Conservation (phyloP, 345 rosid genomes). For the Angophora floribunda region DNA sequence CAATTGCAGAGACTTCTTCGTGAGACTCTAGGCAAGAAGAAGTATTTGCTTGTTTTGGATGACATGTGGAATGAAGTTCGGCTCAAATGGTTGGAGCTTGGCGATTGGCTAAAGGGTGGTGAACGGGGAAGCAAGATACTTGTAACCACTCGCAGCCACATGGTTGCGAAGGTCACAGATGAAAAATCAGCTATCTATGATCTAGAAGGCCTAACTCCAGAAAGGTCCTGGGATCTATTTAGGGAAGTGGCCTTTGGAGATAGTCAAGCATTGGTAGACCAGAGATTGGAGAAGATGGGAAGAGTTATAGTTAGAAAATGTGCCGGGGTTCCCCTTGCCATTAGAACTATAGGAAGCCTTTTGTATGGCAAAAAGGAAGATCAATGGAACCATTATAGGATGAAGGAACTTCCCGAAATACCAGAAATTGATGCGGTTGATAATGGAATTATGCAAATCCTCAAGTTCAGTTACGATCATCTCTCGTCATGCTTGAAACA, state of each 20-base stretch:
- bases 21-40: background rate
- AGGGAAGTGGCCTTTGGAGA: background rate
- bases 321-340: no score
- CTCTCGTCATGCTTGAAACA: no score
- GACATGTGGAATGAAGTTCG: background rate
- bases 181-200: fast-evolving
- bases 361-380: no score
- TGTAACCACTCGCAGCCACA: background rate
- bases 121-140: background rate
- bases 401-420: no score
- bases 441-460: no score
- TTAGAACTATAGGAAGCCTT: no score
- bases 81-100: fast-evolving
- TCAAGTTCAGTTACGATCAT: fast-evolving
- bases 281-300: no score
- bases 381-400: fast-evolving
- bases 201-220: fast-evolving
- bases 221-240: fast-evolving
- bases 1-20: background rate
- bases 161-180: fast-evolving
- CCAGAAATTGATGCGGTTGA: no score
- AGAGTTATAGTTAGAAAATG: no score
- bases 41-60: background rate
- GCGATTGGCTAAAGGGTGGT: fast-evolving
- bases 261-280: no score